These are phyloP conservation scores for Fraxinus velutina DNA, from an alignment of 305 asterid species.

Conservation along the genomic window DNA sequence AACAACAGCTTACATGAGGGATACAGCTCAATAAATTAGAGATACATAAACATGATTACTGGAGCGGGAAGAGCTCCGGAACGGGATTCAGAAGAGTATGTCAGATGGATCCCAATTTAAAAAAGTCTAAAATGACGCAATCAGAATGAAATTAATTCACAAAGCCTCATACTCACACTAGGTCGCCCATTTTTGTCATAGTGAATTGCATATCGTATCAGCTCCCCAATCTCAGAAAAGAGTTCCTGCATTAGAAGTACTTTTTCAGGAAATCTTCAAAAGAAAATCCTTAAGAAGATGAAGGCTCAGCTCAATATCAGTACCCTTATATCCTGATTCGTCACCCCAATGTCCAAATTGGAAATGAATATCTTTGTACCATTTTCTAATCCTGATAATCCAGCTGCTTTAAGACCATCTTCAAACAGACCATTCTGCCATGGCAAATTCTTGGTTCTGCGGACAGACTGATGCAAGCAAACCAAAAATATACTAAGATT, in stretches of 20 bases:
- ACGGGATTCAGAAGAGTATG: background rate
- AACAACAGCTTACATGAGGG: background rate
- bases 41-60: background rate
- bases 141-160: background rate
- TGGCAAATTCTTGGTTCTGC: slow-evolving; percentile 69
- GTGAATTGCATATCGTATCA: slow-evolving; percentile 80
- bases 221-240: slow-evolving; percentile 79
- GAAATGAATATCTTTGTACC: slow-evolving; percentile 75
- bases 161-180: slow-evolving; percentile 57
- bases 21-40: background rate
- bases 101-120: background rate
- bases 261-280: slow-evolving; percentile 44
- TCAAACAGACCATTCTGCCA: slow-evolving; percentile 86
- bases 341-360: slow-evolving; percentile 79
- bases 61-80: background rate
- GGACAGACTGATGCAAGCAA: slow-evolving; percentile 84
- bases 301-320: slow-evolving; percentile 25
- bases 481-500: slow-evolving; percentile 59
- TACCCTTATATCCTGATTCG: slow-evolving; percentile 97
- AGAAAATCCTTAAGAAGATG: slow-evolving; percentile 33
- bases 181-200: slow-evolving; percentile 83
- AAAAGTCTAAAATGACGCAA: background rate
- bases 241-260: slow-evolving; percentile 69
- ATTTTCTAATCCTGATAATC: slow-evolving; percentile 61
- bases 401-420: slow-evolving; percentile 88